Conservation (phyloP, 257 asterid genomes). For the Leonotis leonurus region DNA sequence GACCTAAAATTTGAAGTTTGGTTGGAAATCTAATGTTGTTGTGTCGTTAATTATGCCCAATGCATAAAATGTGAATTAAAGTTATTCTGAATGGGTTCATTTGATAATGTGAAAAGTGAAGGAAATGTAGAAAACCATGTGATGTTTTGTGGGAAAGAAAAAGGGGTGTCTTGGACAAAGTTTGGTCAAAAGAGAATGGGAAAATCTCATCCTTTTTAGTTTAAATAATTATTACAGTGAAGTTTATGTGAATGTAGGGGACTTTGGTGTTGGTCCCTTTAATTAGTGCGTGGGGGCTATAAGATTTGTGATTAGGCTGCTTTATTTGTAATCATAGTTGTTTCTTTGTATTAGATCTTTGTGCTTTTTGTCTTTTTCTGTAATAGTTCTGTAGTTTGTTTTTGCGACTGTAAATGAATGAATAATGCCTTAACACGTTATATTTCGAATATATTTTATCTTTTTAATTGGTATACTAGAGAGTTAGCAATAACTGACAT, state of each 20-base stretch:
- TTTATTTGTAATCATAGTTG: slow-evolving; percentile 11
- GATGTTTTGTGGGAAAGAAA: slow-evolving; percentile 33
- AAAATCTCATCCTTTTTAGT: slow-evolving; percentile 14
- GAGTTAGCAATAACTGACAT: too few species aligned
- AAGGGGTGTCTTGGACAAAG: slow-evolving; percentile 48
- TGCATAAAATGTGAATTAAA: slow-evolving; percentile 22
- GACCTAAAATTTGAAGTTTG: slow-evolving; percentile 21
- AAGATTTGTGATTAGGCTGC: slow-evolving; percentile 15
- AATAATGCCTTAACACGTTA: background rate
- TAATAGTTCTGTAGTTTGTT: background rate
- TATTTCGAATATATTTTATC: background rate
- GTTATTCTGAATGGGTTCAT: slow-evolving; percentile 25
- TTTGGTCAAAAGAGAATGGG: slow-evolving; percentile 40
- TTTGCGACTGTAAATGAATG: background rate
- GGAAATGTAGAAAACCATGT: slow-evolving; percentile 44
- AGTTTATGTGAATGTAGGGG: slow-evolving; percentile 13
- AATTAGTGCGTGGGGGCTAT: background rate
- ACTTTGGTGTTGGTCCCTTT: slow-evolving; percentile 1
- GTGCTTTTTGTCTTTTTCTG: background rate
- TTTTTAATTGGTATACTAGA: background rate
- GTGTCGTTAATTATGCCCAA: background rate
- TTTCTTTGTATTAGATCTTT: background rate
- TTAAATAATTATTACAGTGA: background rate
- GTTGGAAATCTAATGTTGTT: slow-evolving; percentile 25
- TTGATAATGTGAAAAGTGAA: slow-evolving; percentile 21